phyloP scores from a whole-genome alignment of 164 flowering plant genomes.

The Vitis riparia region DNA sequence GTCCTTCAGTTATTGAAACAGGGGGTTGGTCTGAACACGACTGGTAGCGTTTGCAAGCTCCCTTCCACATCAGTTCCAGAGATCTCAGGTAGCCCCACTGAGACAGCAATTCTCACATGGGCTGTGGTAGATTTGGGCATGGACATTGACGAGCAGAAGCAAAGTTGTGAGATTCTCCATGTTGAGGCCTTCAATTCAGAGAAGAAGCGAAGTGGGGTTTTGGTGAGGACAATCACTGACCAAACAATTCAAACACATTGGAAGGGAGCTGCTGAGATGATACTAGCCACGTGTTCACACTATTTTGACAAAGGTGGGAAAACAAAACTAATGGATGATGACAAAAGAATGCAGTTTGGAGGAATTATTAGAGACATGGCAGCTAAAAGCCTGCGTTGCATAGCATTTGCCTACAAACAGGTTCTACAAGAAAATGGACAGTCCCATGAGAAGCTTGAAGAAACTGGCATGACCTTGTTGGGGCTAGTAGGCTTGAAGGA shows the following conservation, averaged over 20 bases:
- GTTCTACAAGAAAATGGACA: conserved; percentile 7
- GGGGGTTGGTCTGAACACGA: conserved; percentile 3
- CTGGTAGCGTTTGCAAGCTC: conserved; percentile 12
- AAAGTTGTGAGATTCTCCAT: conserved; percentile 21
- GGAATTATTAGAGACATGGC: conserved; percentile 34
- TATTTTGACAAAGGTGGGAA: conserved; percentile 16
- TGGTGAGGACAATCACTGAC: conserved; percentile 5
- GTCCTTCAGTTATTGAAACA: conserved; percentile 1
- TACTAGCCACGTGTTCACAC: conserved; percentile 18
- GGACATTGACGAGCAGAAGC: conserved; percentile 28
- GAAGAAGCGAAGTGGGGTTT: conserved; percentile 37
- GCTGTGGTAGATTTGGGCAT: conserved; percentile 29
- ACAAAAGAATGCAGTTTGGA: conserved; percentile 12
- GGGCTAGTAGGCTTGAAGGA: conserved; percentile 43
- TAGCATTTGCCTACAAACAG: conserved; percentile 32
- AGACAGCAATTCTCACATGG: conserved; percentile 29
- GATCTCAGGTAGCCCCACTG: conserved; percentile 24
- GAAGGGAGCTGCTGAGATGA: conserved; percentile 35
- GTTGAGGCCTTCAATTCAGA: conserved; percentile 48
- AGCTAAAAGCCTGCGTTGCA: conserved; percentile 33
- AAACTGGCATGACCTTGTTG: conserved; percentile 24
- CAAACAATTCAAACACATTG: conserved; percentile 12
- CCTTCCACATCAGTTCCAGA: conserved; percentile 2
- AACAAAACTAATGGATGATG: conserved; percentile 11
- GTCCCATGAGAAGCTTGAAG: conserved; percentile 11